Percentiles rank a stretch among this genome's conserved stretches.
Evolutionary conservation across 2,329 filamentous ascomycete genomes (phyloP).

Genomic region (Aspergillus pseudoterreus): DNA sequence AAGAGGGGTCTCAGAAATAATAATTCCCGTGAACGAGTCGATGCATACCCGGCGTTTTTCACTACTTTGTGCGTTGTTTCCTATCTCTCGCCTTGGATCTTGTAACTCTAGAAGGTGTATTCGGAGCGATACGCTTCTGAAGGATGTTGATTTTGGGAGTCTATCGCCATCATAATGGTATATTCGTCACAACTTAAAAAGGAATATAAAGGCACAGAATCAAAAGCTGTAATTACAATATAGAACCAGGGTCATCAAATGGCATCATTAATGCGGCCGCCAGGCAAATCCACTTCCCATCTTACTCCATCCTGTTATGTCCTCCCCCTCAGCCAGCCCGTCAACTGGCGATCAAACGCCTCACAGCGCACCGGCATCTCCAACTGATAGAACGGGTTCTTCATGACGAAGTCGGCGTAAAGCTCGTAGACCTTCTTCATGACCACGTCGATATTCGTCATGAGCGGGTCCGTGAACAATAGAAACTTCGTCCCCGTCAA

Average conservation of each 20-base stretch:
- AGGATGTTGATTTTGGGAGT: constrained; percentile 7
- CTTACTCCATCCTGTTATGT: constrained; percentile 18
- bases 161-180: constrained; percentile 8
- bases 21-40: constrained; percentile 23
- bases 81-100: constrained; percentile 20
- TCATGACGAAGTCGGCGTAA: constrained; percentile 97
- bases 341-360: constrained; percentile 83
- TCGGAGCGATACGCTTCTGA: constrained; percentile 10
- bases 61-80: constrained; percentile 8
- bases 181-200: not conserved
- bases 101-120: constrained; percentile 18
- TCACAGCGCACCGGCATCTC: constrained; percentile 98
- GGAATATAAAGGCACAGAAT: not conserved
- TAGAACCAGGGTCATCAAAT: constrained; percentile 10
- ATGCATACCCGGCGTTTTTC: constrained; percentile 38
- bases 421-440: constrained; percentile 87
- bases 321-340: constrained; percentile 68
- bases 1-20: not conserved
- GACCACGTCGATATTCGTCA: constrained; percentile 77
- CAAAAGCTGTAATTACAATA: constrained; percentile 4
- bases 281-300: constrained; percentile 14
- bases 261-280: constrained; percentile 6
- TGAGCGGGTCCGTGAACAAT: constrained; percentile 86
- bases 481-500: constrained; percentile 93
- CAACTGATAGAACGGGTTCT: constrained; percentile 97